Base-by-base conservation (phyloP, 73 alveolate species). In the Tetrahymena thermophila region DNA sequence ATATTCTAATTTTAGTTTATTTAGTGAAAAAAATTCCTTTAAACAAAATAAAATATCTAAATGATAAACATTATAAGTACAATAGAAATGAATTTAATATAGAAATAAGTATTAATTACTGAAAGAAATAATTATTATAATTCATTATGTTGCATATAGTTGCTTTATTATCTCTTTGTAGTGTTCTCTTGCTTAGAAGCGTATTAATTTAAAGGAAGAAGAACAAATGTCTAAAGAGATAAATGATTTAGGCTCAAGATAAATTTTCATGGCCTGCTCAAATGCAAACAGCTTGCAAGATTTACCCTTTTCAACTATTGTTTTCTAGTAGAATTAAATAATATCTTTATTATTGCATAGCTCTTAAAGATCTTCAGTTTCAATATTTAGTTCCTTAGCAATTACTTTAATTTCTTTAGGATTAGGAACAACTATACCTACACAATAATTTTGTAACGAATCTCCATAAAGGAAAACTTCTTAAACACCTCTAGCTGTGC, bases 391-490 rank as follows among this genome's bases (percentile, higher is more conserved):
- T 42, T 56, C 84, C 40, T 84, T 35, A n/a, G 95, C 97, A 10
- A 43, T 97, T 85, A 96, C 97, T 34, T 96, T 97, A 84, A 96
- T 96, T 43, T 19, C 94, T 1, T 97, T 98, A 11, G 85, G 94
- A 42, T 97, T 97, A 25, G 99, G 99, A 34, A 98, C 98, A 37
- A 98, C 97, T 42, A 98, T 95, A 28, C 98, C 99, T 0, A 98
- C 97, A 28, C 96, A 94, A 85, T 43, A 94, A 42, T 96, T 95
- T 96, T 98, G 94, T 94, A 98, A 96, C 1, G 99, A 96, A 95
- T 98, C 99, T 21, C 99, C 99, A 96, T 98, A 97, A 15, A 98
- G 98, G 71, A 97, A 99, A 94, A 96, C 96, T 94, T 98, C 98
- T 19, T 97, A 94, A 34, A 98, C 98, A 34, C 96, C 96, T 34